Base-by-base conservation (phyloP, 306 rosid genomes). In the Rosa persica region DNA sequence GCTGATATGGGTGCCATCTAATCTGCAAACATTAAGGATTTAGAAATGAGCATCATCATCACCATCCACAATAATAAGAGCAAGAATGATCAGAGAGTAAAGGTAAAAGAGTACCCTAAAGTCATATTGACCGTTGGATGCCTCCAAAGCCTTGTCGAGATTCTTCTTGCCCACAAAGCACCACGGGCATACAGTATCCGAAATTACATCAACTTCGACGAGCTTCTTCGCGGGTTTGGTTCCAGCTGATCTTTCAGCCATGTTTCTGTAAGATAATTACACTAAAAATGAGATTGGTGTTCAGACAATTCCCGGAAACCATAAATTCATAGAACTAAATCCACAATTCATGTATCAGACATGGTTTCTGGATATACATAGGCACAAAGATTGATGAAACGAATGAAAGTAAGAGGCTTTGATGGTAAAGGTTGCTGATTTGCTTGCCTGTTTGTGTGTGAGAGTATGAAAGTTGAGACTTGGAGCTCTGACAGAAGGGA, bases 131-230 rank as follows among this genome's bases (percentile, higher is more conserved):
- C 89, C 93, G 60, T 84, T 80, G 62, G 95, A 85, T 44, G 90
- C 80, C 60, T 86, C 90, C 7, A 92, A 75, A 83, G 98, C 98
- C 78, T 85, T 85, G 82, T 95, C 98, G 5, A 95, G 92, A 85
- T 95, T 86, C 52, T 30, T 90, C 79, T 91, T 92, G 70, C 98
- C 98, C 79, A 95, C 87, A 78, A 86, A 89, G 85, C 97, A 94
- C 96, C 96, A 94, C 16, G 97, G 98, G 81, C 98, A 94, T 3
- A 92, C 92, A 11, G 97, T 90, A 66, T 92, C 98, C 20, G 97
- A 89, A 76, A 86, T 81, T 66, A 92, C 43, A 80, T 94, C 98
- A 22, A 95, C 85, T 79, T 79, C 71, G 17, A 95, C 82, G 12
- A 85, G 87, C 87, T 87, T 92, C 85, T 85, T 92, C 67, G 61